Percentiles rank a stretch among this genome's conserved stretches.
Conservation (phyloP, 805 yeast genomes). For the Pichia nanzhaoensis region DNA sequence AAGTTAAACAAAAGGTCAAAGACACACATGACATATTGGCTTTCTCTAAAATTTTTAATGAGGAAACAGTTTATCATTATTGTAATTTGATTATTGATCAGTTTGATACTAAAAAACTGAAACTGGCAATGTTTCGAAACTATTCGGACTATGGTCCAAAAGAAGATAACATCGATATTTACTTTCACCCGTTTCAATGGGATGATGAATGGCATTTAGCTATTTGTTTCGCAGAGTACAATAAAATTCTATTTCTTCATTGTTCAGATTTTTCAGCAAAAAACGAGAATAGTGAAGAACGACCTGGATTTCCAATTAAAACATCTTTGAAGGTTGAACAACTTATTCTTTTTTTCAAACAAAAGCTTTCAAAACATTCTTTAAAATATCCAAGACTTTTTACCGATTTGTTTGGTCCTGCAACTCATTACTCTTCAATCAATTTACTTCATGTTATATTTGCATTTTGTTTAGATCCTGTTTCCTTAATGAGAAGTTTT, state of each 20-base stretch:
- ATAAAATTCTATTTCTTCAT: conserved; percentile 24
- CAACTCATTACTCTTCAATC: conserved; percentile 23
- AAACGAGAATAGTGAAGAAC: neutral
- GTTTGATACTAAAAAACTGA: conserved; percentile 12
- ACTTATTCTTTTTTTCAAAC: conserved; percentile 24
- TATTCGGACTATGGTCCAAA: conserved; percentile 26
- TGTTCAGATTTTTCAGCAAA: conserved; percentile 20
- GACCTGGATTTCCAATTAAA: conserved; percentile 20
- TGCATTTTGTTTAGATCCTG: conserved; percentile 23
- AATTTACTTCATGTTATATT: conserved; percentile 26
- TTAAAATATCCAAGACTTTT: conserved; percentile 23
- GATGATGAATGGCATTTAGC: conserved; percentile 30
- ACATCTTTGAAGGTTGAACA: conserved; percentile 24
- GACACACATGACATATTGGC: too few species aligned
- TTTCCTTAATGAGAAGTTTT: conserved; percentile 16
- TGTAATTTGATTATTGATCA: conserved; percentile 25
- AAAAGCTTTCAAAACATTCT: conserved; percentile 24
- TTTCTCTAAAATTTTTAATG: neutral
- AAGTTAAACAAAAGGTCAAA: neutral
- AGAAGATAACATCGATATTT: conserved; percentile 13
- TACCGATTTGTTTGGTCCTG: conserved; percentile 22
- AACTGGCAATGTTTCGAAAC: conserved; percentile 21
- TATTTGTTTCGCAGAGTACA: conserved; percentile 21
- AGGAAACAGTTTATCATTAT: conserved; percentile 27
- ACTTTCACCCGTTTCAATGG: conserved; percentile 29